These are phyloP conservation scores for Syzygium oleosum DNA, from an alignment of 345 rosid species.

Conservation along the genomic window DNA sequence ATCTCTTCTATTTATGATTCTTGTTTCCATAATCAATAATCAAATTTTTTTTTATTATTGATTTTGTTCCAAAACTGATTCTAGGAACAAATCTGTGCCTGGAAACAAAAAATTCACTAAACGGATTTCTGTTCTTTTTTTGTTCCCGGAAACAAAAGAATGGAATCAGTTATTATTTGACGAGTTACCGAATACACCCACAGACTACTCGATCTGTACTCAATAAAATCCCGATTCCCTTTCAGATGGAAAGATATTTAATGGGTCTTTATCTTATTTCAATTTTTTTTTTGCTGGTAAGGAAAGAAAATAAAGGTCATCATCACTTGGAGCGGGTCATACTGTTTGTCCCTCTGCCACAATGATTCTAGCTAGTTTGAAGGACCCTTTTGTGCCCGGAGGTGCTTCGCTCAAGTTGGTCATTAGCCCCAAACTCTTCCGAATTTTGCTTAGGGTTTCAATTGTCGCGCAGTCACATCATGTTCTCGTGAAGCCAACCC, in stretches of 20 bases:
- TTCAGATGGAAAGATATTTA: not conserved
- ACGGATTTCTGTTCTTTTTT: too few relatives aligned
- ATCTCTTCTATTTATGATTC: too few relatives aligned
- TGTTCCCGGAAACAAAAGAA: too few relatives aligned
- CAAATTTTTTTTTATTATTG: too few relatives aligned
- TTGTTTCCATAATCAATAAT: too few relatives aligned
- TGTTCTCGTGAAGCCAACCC: not conserved
- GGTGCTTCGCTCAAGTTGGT: not conserved
- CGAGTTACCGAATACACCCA: too few relatives aligned
- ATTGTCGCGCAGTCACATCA: not conserved
- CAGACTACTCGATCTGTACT: not conserved
- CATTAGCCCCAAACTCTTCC: not conserved
- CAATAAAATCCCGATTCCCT: not conserved
- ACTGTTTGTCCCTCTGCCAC: accelerated
- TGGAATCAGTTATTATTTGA: too few relatives aligned
- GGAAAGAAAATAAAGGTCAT: not conserved
- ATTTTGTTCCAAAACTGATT: too few relatives aligned
- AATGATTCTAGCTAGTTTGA: not conserved
- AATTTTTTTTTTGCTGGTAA: too few relatives aligned
- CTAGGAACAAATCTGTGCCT: too few relatives aligned
- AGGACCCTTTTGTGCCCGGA: not conserved
- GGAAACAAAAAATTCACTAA: too few relatives aligned
- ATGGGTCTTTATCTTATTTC: not conserved
- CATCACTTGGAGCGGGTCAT: accelerated
- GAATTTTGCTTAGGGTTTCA: not conserved